Evolutionary conservation across 2,329 filamentous ascomycete species (phyloP).

Genomic region (Sphaerostilbella broomeana): DNA sequence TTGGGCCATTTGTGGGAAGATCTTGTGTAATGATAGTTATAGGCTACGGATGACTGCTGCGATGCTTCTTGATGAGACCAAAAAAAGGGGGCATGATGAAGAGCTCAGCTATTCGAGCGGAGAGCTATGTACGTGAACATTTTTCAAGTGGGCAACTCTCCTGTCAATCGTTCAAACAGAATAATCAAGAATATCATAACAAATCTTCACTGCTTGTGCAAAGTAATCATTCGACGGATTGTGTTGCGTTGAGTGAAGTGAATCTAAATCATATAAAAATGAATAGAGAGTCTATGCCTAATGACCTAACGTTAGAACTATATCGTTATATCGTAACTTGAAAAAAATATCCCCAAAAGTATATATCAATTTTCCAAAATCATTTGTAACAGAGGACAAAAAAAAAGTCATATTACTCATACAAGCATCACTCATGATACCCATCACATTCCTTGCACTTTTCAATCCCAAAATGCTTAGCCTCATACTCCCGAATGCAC

Average conservation of each 20-base stretch:
- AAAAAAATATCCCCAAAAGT: too few species aligned
- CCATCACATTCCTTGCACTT: conserved; percentile 14
- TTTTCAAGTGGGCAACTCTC: too few species aligned
- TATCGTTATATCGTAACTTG: too few species aligned
- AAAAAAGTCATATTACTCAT: neutral
- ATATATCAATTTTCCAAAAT: neutral
- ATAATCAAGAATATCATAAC: too few species aligned
- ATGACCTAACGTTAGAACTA: too few species aligned
- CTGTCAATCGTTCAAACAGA: too few species aligned
- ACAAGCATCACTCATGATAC: conserved; percentile 12
- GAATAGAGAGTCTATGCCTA: neutral
- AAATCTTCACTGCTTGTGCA: too few species aligned
- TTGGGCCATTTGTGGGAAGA: conserved; percentile 1
- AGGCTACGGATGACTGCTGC: conserved; percentile 1
- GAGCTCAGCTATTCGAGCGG: too few species aligned
- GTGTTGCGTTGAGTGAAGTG: neutral
- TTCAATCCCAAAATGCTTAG: conserved; percentile 12
- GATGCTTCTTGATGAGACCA: neutral
- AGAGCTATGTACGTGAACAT: too few species aligned
- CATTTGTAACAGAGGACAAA: neutral
- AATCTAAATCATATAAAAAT: neutral
- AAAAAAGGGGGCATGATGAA: neutral
- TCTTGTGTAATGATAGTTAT: neutral
- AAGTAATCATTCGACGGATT: too few species aligned
- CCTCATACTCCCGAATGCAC: conserved; percentile 14